Conservation (phyloP, 768 basidiomycete species). For the Leccinum barrowsii region DNA sequence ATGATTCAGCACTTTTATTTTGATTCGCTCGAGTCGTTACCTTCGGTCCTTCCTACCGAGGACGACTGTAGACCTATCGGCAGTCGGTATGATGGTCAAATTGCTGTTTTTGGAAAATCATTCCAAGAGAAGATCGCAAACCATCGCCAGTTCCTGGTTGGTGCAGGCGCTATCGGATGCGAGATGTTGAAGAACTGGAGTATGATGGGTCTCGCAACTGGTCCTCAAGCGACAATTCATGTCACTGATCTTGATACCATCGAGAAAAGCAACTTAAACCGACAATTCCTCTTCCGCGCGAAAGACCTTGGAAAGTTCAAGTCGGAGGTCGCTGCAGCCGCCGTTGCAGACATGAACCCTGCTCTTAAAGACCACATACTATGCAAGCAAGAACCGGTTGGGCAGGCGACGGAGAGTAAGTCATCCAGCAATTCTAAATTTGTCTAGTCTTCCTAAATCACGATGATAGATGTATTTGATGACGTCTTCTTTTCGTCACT, state of each 20-base stretch:
- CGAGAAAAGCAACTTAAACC: conserved; percentile 97
- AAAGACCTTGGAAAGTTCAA: conserved; percentile 98
- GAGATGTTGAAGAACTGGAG: conserved; percentile 99
- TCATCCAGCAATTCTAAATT: conserved; percentile 9
- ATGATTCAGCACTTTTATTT: conserved; percentile 95
- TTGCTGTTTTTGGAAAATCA: conserved; percentile 89
- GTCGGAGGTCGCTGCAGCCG: conserved; percentile 86
- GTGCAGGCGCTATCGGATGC: conserved; percentile 98
- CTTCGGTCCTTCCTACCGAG: conserved; percentile 69
- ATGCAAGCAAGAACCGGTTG: conserved; percentile 90
- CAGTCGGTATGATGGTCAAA: conserved; percentile 89
- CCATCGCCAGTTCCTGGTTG: conserved; percentile 93
- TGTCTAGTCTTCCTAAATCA: conserved; percentile 10
- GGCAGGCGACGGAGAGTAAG: conserved; percentile 88
- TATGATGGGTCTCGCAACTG: conserved; percentile 92
- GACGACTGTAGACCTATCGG: conserved; percentile 77
- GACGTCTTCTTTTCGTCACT: conserved; percentile 84
- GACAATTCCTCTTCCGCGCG: conserved; percentile 95
- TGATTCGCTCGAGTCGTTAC: conserved; percentile 94
- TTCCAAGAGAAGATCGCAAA: conserved; percentile 93
- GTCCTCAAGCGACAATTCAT: conserved; percentile 75
- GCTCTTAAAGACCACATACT: conserved; percentile 82
- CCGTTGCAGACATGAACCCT: conserved; percentile 95
- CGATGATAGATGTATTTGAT: conserved; percentile 69
- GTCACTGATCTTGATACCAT: conserved; percentile 98